A percentile compares a stretch with the other conserved stretches of the same genome.
Conservation (phyloP, 495 filamentous ascomycete genomes). For the Oleoguttula mirabilis region DNA sequence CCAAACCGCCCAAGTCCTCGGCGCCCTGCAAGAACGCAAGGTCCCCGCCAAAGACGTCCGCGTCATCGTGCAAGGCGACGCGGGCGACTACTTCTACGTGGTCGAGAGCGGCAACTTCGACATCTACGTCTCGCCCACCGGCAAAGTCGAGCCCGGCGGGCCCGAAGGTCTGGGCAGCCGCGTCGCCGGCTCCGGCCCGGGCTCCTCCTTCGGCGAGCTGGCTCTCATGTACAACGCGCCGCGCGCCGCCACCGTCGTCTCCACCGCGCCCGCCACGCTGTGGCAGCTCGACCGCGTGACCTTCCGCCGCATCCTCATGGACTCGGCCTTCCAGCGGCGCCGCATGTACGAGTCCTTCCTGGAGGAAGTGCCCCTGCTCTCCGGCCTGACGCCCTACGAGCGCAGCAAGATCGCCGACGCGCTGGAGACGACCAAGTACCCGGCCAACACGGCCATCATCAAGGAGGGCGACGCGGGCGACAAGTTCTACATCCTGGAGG, state of each 20-base stretch:
- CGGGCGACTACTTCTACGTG: conserved; percentile 95
- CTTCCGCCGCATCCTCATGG: conserved; percentile 96
- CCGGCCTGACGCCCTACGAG: conserved; percentile 76
- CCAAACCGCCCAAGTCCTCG: conserved; percentile 71
- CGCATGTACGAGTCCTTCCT: conserved; percentile 96
- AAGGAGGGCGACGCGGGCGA: conserved; percentile 82
- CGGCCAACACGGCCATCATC: conserved; percentile 73
- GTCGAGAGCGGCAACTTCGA: conserved; percentile 87
- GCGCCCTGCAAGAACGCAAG: conserved; percentile 85
- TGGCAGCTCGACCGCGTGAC: conserved; percentile 94
- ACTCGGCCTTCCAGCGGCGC: conserved; percentile 87
- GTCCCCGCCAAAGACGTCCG: conserved; percentile 93
- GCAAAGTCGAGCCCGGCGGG: conserved; percentile 68
- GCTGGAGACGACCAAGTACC: conserved; percentile 76
- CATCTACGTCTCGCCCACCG: conserved; percentile 75
- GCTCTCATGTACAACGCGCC: conserved; percentile 98
- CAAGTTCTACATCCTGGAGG: conserved; percentile 84
- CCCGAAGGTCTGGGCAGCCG: conserved; percentile 72
- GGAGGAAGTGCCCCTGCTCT: conserved; percentile 88
- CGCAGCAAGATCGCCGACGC: conserved; percentile 95
- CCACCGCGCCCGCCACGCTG: conserved; percentile 66
- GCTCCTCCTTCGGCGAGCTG: conserved; percentile 93
- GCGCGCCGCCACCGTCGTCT: conserved; percentile 89
- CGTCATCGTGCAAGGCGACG: conserved; percentile 91
- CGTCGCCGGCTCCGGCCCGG: conserved; percentile 71